These are phyloP conservation scores for Mariannaea sp. DNA, from an alignment of 2,329 filamentous ascomycete species.

Conservation along the genomic window DNA sequence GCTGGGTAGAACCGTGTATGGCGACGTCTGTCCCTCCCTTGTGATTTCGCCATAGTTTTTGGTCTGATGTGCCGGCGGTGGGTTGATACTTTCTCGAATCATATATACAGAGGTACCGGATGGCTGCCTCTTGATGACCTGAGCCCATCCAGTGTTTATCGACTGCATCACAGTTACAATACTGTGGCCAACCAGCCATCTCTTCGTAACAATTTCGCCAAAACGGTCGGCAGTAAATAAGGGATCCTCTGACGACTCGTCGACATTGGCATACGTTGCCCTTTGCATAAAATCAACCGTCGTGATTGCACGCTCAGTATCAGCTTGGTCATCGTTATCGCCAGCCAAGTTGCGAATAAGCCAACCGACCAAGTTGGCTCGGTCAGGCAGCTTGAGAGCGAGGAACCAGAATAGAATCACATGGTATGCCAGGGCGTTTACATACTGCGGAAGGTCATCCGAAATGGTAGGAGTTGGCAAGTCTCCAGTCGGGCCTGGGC, in stretches of 20 bases:
- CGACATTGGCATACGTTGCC: constrained; percentile 82
- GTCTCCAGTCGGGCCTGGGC: constrained; percentile 29
- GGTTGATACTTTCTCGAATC: constrained; percentile 63
- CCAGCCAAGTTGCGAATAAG: constrained; percentile 86
- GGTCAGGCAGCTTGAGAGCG: constrained; percentile 81
- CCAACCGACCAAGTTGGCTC: constrained; percentile 84
- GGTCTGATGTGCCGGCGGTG: constrained; percentile 62
- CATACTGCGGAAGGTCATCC: constrained; percentile 88
- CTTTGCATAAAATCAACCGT: constrained; percentile 95
- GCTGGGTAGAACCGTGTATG: constrained; percentile 70
- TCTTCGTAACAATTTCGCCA: constrained; percentile 68
- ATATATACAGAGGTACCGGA: constrained; percentile 67
- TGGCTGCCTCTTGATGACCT: constrained; percentile 72
- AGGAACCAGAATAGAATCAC: constrained; percentile 98
- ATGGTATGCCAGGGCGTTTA: constrained; percentile 91
- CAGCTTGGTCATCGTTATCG: constrained; percentile 73
- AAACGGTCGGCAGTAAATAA: constrained; percentile 68
- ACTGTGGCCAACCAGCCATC: constrained; percentile 75
- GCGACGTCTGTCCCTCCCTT: constrained; percentile 57
- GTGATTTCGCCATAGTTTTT: constrained; percentile 53
- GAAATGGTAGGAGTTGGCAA: constrained; percentile 42
- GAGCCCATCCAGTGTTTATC: constrained; percentile 67
- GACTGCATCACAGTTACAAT: constrained; percentile 77
- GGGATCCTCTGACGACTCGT: constrained; percentile 71
- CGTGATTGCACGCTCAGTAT: constrained; percentile 92